Evolutionary conservation across 2,329 filamentous ascomycete species (phyloP).

Genomic region (Fusarium verticillioides): DNA sequence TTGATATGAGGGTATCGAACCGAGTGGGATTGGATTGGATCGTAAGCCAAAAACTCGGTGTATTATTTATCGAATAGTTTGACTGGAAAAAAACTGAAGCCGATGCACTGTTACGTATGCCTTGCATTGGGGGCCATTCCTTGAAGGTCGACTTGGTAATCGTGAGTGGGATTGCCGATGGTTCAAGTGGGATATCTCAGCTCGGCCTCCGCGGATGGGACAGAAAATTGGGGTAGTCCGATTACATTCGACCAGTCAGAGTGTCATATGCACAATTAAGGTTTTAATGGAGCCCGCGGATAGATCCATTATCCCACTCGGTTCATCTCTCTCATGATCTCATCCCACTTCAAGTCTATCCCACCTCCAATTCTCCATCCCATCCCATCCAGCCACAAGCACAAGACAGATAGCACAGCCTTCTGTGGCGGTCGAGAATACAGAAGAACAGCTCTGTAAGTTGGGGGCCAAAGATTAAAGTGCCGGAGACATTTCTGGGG

Average conservation of each 20-base stretch:
- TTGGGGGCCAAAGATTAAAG: background rate
- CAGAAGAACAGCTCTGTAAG: background rate
- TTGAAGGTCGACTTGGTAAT: slow-evolving; percentile 38
- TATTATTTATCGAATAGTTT: background rate
- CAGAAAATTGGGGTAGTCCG: background rate
- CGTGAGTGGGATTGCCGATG: slow-evolving; percentile 34
- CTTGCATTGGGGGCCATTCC: slow-evolving; percentile 13
- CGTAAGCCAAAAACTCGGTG: background rate
- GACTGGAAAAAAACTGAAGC: background rate
- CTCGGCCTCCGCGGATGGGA: background rate
- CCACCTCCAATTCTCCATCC: background rate
- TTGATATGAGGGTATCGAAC: slow-evolving; percentile 4
- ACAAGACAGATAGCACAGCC: background rate
- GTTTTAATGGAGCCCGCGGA: background rate
- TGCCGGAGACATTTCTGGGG: background rate
- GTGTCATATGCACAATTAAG: accelerated
- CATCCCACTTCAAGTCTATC: slow-evolving; percentile 17
- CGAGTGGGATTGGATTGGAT: slow-evolving; percentile 37
- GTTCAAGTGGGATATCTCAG: slow-evolving; percentile 32
- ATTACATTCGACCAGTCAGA: background rate
- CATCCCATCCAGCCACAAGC: background rate
- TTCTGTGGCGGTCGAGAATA: background rate
- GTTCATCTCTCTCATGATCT: background rate
- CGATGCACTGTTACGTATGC: slow-evolving; percentile 11
- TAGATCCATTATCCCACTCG: slow-evolving; percentile 25